Evolutionary conservation across 345 rosid species (phyloP).

Genomic region (Eucalyptus globulus): DNA sequence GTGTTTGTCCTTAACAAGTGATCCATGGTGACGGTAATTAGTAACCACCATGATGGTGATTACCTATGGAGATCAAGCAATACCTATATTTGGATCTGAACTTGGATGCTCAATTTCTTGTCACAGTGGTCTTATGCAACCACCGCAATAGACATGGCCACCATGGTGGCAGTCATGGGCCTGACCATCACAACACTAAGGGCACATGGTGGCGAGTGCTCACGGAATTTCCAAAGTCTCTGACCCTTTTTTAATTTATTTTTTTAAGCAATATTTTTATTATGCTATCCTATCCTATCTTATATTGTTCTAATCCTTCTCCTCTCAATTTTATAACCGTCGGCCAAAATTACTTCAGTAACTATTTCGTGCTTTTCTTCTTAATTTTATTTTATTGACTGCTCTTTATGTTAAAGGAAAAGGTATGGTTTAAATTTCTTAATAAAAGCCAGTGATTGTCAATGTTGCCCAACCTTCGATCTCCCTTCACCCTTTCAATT

Average conservation of each 20-base stretch:
- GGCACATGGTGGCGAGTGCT: background rate
- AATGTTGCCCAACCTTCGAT: background rate
- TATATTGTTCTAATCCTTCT: no score
- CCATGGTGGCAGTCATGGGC: background rate
- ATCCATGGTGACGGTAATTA: no score
- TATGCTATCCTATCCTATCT: no score
- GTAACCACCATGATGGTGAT: background rate
- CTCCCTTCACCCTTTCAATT: background rate
- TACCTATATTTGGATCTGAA: background rate
- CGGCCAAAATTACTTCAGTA: fast-evolving
- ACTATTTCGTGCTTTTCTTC: background rate
- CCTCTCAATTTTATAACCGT: background rate
- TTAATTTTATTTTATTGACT: no score
- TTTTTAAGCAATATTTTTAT: background rate
- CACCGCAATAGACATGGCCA: background rate
- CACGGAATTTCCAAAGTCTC: background rate
- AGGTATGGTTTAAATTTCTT: background rate
- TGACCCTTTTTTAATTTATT: no score
- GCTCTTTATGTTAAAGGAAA: background rate
- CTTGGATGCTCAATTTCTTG: background rate
- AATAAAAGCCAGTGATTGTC: background rate
- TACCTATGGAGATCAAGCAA: background rate
- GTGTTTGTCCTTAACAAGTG: background rate
- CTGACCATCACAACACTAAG: background rate
- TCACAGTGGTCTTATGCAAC: background rate